Evolutionary conservation across 2,329 filamentous ascomycete genomes (phyloP).

Genomic region (Pyrenochaeta sp.): DNA sequence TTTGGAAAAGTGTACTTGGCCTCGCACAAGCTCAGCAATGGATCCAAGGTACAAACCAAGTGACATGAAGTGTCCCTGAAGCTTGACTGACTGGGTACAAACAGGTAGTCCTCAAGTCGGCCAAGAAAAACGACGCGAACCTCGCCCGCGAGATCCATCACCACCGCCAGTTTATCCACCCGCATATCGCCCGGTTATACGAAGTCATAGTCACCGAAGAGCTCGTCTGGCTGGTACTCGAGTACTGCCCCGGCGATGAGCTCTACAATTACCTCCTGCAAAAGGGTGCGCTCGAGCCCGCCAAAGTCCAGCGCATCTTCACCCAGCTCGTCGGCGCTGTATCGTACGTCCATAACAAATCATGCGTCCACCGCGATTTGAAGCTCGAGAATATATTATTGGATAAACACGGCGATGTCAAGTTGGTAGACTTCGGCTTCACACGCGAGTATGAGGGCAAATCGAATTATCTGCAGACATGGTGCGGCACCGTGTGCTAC

Average conservation of each 20-base stretch:
- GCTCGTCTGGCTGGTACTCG: constrained; percentile 93
- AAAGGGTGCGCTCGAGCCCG: constrained; percentile 80
- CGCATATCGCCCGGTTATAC: constrained; percentile 94
- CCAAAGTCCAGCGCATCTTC: constrained; percentile 95
- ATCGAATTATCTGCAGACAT: constrained; percentile 92
- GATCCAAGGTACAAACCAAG: constrained; percentile 79
- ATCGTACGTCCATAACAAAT: constrained; percentile 91
- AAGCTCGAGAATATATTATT: constrained; percentile 97
- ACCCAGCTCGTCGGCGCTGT: constrained; percentile 95
- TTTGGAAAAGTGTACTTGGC: constrained; percentile 99
- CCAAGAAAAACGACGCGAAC: constrained; percentile 94
- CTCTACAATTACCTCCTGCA: constrained; percentile 94
- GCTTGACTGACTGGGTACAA: constrained; percentile 16
- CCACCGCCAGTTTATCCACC: constrained; percentile 96
- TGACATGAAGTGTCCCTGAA: neutral
- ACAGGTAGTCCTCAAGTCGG: constrained; percentile 98
- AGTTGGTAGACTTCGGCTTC: constrained; percentile 97
- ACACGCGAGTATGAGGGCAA: constrained; percentile 97
- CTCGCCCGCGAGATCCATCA: constrained; percentile 98
- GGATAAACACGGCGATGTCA: constrained; percentile 97
- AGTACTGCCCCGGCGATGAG: constrained; percentile 96
- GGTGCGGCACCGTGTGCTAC: constrained; percentile 97
- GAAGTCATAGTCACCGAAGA: constrained; percentile 97
- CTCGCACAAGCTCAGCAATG: constrained; percentile 96
- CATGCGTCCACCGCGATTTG: constrained; percentile 93